Conservation (phyloP, 2,329 filamentous ascomycete genomes). For the Paracamarosporium sp. region DNA sequence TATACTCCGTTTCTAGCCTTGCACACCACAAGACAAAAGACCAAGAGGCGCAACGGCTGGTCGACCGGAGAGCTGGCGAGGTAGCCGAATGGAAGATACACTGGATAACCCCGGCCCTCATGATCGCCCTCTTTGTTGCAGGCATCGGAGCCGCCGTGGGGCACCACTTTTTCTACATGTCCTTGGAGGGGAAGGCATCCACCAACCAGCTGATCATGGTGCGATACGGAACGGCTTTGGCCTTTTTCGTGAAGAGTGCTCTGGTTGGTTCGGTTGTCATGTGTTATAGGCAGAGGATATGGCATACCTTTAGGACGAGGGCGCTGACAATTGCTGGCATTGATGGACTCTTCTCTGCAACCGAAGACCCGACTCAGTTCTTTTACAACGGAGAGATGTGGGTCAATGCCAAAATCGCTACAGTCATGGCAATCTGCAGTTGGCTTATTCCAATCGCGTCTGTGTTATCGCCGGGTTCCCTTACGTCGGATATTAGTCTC, state of each 20-base stretch:
- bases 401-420: slow-evolving; percentile 43
- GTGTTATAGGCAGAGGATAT: slow-evolving; percentile 47
- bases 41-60: slow-evolving; percentile 39
- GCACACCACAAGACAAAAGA: slow-evolving; percentile 36
- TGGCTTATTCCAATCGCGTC: slow-evolving; percentile 47
- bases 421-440: slow-evolving; percentile 37
- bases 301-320: slow-evolving; percentile 44
- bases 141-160: slow-evolving; percentile 41
- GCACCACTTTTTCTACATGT: slow-evolving; percentile 44
- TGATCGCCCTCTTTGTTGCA: slow-evolving; percentile 35
- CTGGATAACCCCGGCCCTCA: slow-evolving; percentile 41
- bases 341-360: slow-evolving; percentile 45
- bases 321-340: slow-evolving; percentile 48
- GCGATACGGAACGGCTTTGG: slow-evolving; percentile 45
- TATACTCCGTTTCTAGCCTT: slow-evolving; percentile 29
- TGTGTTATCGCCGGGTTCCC: slow-evolving; percentile 44
- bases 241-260: slow-evolving; percentile 47
- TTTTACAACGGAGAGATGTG: slow-evolving; percentile 44
- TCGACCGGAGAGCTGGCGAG: slow-evolving; percentile 40
- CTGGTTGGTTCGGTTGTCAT: slow-evolving; percentile 43
- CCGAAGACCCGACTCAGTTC: slow-evolving; percentile 44
- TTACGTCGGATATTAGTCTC: slow-evolving; percentile 39
- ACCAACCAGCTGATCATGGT: slow-evolving; percentile 42
- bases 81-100: slow-evolving; percentile 45
- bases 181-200: slow-evolving; percentile 37